Evolutionary conservation across 2,329 filamentous ascomycete species (phyloP).

Genomic region (Sordariomycetes sp.): DNA sequence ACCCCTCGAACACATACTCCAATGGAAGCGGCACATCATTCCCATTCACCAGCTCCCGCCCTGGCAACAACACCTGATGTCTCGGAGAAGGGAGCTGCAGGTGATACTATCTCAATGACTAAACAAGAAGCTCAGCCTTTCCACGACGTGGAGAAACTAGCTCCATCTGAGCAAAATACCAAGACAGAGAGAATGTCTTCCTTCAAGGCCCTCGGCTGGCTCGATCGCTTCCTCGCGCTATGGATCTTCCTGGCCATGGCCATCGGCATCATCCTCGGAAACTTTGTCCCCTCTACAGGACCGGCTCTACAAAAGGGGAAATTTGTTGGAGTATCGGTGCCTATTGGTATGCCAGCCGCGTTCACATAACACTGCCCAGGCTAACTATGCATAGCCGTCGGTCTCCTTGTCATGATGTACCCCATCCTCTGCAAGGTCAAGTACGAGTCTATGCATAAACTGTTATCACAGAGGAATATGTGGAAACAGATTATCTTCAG

Average conservation of each 20-base stretch:
- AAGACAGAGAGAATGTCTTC: background rate
- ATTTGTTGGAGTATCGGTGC: slow-evolving; percentile 57
- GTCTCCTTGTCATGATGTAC: slow-evolving; percentile 86
- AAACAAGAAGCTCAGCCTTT: background rate
- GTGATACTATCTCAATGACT: background rate
- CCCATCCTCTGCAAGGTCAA: slow-evolving; percentile 80
- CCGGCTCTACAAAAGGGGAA: slow-evolving; percentile 53
- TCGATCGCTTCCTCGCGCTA: slow-evolving; percentile 51
- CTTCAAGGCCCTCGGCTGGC: slow-evolving; percentile 35
- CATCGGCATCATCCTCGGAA: slow-evolving; percentile 61
- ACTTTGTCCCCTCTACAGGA: slow-evolving; percentile 53
- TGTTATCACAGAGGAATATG: slow-evolving; percentile 46
- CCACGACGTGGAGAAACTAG: background rate
- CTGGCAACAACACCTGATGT: background rate
- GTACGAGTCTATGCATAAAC: slow-evolving; percentile 59
- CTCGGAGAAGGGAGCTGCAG: background rate
- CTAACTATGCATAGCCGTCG: slow-evolving; percentile 42
- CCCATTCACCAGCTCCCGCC: background rate
- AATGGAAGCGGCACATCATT: background rate
- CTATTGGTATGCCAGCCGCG: slow-evolving; percentile 36
- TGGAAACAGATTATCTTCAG: slow-evolving; percentile 76
- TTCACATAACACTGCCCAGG: background rate
- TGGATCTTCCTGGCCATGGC: slow-evolving; percentile 74
- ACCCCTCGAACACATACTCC: background rate
- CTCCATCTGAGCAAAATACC: background rate